phyloP scores from a whole-genome alignment of 768 basidiomycete species.

The Lentinula boryana region DNA sequence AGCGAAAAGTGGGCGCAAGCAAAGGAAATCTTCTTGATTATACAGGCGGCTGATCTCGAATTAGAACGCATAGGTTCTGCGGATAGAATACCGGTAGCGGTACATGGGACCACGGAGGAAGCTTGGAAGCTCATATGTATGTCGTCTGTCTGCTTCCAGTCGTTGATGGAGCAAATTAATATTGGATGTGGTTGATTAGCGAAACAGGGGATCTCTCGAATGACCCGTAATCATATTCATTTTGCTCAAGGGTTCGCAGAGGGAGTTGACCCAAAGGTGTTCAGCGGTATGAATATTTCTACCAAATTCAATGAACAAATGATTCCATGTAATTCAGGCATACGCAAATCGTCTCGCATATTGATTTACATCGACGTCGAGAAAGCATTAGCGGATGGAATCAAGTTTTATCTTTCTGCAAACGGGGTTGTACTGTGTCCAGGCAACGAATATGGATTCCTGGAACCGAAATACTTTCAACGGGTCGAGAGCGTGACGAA shows the following conservation, averaged over 20 bases:
- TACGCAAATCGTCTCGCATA: conserved; percentile 54
- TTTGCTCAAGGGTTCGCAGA: conserved; percentile 54
- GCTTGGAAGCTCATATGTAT: conserved; percentile 56
- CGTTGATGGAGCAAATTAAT: neutral
- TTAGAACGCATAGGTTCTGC: conserved; percentile 38
- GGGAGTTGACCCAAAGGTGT: conserved; percentile 44
- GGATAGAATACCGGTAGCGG: conserved; percentile 43
- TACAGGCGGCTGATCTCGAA: conserved; percentile 18
- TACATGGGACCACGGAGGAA: conserved; percentile 53
- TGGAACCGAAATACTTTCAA: conserved; percentile 48
- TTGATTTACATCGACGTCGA: conserved; percentile 62
- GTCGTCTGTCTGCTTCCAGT: conserved; percentile 10
- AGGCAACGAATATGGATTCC: conserved; percentile 49
- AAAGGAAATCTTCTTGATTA: neutral
- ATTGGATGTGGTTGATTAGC: conserved; percentile 45
- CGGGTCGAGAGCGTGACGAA: conserved; percentile 34
- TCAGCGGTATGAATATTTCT: conserved; percentile 15
- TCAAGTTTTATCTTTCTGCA: conserved; percentile 50
- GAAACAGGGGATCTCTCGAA: conserved; percentile 50
- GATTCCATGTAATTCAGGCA: conserved; percentile 8
- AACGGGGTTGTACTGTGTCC: conserved; percentile 70
- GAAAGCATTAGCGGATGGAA: conserved; percentile 43
- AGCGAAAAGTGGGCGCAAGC: neutral
- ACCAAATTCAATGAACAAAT: neutral
- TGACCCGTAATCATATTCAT: conserved; percentile 73